phyloP scores from a whole-genome alignment of 2,329 filamentous ascomycete species.

The Epichloe typhina region DNA sequence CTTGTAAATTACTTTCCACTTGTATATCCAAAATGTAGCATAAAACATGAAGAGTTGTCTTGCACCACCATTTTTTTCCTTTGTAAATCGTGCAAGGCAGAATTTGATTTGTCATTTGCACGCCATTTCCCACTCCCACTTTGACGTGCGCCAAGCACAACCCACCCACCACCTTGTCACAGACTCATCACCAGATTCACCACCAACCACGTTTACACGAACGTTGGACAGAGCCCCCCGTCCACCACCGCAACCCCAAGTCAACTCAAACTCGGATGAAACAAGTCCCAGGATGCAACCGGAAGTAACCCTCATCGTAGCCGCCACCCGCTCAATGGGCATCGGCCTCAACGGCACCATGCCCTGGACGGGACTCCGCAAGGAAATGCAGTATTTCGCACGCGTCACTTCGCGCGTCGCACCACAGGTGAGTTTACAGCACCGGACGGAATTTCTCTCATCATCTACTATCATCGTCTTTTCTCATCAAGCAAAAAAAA shows the following conservation, averaged over 20 bases:
- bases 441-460: too few species aligned
- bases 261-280: neutral
- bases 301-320: conserved; percentile 82
- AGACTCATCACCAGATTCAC: too few species aligned
- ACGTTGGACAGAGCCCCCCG: too few species aligned
- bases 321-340: conserved; percentile 80
- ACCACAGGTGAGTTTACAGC: conserved; percentile 19
- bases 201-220: too few species aligned
- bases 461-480: neutral
- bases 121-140: too few species aligned
- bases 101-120: too few species aligned
- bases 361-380: conserved; percentile 78
- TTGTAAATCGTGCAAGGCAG: too few species aligned
- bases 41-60: too few species aligned
- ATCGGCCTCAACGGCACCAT: conserved; percentile 70
- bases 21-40: too few species aligned
- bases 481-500: neutral
- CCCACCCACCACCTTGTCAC: too few species aligned
- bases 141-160: too few species aligned
- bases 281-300: conserved; percentile 19
- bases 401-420: conserved; percentile 65
- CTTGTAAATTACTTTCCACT: neutral
- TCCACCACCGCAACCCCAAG: neutral
- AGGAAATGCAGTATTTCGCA: conserved; percentile 92
- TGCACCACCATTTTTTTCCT: too few species aligned